phyloP scores from a whole-genome alignment of 768 basidiomycete genomes.

The Rhizopogon vulgaris region DNA sequence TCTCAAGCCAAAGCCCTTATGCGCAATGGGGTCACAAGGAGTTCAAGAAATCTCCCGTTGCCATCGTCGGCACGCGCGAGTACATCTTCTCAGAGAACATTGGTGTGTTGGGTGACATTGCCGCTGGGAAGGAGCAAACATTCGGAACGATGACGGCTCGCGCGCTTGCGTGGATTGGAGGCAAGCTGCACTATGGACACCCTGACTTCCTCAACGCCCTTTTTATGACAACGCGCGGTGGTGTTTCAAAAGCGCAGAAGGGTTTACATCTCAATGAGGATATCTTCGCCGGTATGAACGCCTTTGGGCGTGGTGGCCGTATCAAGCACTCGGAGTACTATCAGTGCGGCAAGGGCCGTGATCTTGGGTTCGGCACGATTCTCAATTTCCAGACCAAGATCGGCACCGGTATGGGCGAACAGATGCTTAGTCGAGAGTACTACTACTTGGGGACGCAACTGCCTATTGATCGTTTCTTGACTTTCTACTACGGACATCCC shows the following conservation, averaged over 20 bases:
- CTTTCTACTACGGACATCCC: conserved; percentile 99
- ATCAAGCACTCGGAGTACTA: conserved; percentile 99
- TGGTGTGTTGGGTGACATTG: conserved; percentile 97
- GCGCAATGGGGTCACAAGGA: conserved; percentile 95
- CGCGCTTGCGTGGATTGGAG: conserved; percentile 93
- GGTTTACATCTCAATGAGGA: conserved; percentile 98
- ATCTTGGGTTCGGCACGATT: conserved; percentile 98
- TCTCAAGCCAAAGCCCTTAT: conserved; percentile 92
- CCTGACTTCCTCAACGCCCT: conserved; percentile 98
- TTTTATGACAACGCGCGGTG: conserved; percentile 98
- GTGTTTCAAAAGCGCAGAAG: conserved; percentile 98
- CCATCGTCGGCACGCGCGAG: conserved; percentile 97
- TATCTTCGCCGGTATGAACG: conserved; percentile 99
- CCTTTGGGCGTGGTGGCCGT: conserved; percentile 93
- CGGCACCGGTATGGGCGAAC: conserved; percentile 99
- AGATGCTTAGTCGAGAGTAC: conserved; percentile 99
- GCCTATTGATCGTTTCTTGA: conserved; percentile 96
- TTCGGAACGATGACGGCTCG: conserved; percentile 98
- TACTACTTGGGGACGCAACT: conserved; percentile 98
- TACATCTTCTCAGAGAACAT: conserved; percentile 99
- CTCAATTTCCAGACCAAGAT: conserved; percentile 99
- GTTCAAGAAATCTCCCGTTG: conserved; percentile 84
- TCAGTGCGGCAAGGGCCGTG: conserved; percentile 98
- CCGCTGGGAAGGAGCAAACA: conserved; percentile 99
- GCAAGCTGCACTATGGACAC: conserved; percentile 97